These are phyloP conservation scores for Pleurotus salmoneostramineus DNA, from an alignment of 768 basidiomycete species.

Conservation along the genomic window DNA sequence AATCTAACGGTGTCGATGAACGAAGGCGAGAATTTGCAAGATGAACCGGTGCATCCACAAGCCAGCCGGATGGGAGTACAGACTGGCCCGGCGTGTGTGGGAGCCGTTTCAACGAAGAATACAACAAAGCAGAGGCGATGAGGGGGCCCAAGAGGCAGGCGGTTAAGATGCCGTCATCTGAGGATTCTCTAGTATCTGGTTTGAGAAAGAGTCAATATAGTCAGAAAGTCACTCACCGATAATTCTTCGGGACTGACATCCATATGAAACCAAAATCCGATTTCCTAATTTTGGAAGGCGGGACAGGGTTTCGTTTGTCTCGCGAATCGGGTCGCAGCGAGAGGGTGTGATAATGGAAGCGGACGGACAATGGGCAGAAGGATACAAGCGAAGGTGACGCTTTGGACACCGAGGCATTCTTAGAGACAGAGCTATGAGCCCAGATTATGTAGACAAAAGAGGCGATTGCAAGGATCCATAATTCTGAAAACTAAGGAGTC, in stretches of 20 bases:
- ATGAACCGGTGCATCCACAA: conserved; percentile 67
- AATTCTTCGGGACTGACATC: conserved; percentile 92
- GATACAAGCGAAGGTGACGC: conserved; percentile 13
- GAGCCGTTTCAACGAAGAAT: conserved; percentile 38
- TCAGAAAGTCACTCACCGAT: conserved; percentile 44
- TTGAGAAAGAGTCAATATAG: conserved; percentile 9
- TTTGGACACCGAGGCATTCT: conserved; percentile 9
- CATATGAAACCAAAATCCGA: conserved; percentile 69
- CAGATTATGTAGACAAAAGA: conserved; percentile 61
- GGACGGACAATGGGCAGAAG: conserved; percentile 14
- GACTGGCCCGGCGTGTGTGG: conserved; percentile 20
- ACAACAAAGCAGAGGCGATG: conserved; percentile 66
- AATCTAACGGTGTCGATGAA: conserved; percentile 39
- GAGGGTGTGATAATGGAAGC: conserved; percentile 13
- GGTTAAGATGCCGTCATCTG: conserved; percentile 83
- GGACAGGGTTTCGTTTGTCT: conserved; percentile 27
- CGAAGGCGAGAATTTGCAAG: conserved; percentile 36
- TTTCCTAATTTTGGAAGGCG: conserved; percentile 25
- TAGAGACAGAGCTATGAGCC: conserved; percentile 49
- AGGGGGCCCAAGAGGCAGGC: conserved; percentile 83
- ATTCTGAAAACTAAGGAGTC: conserved; percentile 35
- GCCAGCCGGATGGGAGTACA: conserved; percentile 62
- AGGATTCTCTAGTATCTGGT: conserved; percentile 50
- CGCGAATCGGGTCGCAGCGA: conserved; percentile 42
- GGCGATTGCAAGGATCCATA: conserved; percentile 47